A percentile compares a stretch with the other conserved stretches of the same genome.
These are phyloP conservation scores for Leptographium lundbergii DNA, from an alignment of 2,329 filamentous ascomycete genomes.

Conservation along the genomic window DNA sequence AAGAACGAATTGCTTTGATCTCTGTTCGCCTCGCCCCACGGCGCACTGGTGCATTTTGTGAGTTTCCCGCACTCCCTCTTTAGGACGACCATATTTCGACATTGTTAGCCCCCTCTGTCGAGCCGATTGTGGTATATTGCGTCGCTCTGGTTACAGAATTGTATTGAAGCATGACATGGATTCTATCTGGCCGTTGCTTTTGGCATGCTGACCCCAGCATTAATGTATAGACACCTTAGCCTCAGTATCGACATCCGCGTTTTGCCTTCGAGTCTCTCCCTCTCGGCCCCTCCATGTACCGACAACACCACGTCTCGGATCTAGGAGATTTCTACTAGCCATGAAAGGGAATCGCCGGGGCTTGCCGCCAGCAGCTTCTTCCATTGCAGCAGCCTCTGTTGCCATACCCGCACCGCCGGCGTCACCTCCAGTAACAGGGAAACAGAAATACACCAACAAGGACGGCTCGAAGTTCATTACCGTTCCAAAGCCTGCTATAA, in stretches of 20 bases:
- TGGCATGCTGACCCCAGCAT: neutral
- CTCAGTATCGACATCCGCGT: neutral
- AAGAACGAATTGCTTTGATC: neutral
- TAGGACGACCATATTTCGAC: neutral
- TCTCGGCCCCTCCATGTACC: constrained; percentile 4
- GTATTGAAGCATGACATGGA: neutral
- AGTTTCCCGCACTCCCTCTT: neutral
- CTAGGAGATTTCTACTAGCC: neutral
- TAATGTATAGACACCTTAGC: neutral
- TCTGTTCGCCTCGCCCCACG: neutral
- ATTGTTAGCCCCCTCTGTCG: neutral
- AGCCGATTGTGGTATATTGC: neutral
- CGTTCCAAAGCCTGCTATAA: constrained; percentile 41
- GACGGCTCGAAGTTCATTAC: constrained; percentile 59
- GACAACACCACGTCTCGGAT: neutral
- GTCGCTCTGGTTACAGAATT: neutral
- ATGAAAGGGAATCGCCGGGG: constrained; percentile 23
- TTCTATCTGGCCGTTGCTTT: neutral
- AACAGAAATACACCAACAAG: constrained; percentile 53
- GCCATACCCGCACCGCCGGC: constrained; percentile 21
- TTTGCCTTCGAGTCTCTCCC: neutral
- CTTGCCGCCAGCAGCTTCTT: constrained; percentile 14
- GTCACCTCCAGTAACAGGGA: constrained; percentile 38
- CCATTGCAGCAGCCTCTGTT: neutral
- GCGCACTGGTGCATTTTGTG: neutral